Conservation (phyloP, 2,329 filamentous ascomycete genomes). For the Metarhizium humberi region DNA sequence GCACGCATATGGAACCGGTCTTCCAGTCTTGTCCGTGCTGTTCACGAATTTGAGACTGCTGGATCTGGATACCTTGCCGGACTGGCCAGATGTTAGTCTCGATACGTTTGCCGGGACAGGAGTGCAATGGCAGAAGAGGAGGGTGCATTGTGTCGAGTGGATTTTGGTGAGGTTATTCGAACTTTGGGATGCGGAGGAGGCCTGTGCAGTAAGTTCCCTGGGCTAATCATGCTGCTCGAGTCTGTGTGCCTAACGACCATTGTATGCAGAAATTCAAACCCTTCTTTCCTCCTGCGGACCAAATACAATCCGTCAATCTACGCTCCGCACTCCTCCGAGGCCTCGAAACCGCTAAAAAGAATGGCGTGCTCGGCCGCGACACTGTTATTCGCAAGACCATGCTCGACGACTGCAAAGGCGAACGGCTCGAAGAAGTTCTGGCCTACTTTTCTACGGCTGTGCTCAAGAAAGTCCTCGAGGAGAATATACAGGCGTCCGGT, state of each 20-base stretch:
- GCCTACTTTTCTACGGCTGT: slow-evolving; percentile 77
- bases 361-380: slow-evolving; percentile 71
- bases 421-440: slow-evolving; percentile 79
- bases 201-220: slow-evolving; percentile 51
- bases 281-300: slow-evolving; percentile 85
- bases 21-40: slow-evolving; percentile 40
- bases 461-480: slow-evolving; percentile 56
- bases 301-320: slow-evolving; percentile 83
- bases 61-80: slow-evolving; percentile 62
- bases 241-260: slow-evolving; percentile 3
- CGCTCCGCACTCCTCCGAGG: slow-evolving; percentile 73
- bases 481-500: slow-evolving; percentile 26
- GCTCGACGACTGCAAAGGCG: slow-evolving; percentile 92
- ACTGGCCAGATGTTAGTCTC: slow-evolving; percentile 70
- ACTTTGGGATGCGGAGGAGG: slow-evolving; percentile 71
- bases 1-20: background rate
- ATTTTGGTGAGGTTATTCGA: slow-evolving; percentile 78
- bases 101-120: slow-evolving; percentile 61
- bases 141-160: slow-evolving; percentile 82
- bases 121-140: slow-evolving; percentile 67
- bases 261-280: slow-evolving; percentile 68
- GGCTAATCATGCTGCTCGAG: background rate
- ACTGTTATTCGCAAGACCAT: slow-evolving; percentile 82
- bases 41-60: slow-evolving; percentile 77
- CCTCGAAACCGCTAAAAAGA: slow-evolving; percentile 82